These are phyloP conservation scores for Saturnispora sekii DNA, from an alignment of 805 yeast species.

Conservation along the genomic window DNA sequence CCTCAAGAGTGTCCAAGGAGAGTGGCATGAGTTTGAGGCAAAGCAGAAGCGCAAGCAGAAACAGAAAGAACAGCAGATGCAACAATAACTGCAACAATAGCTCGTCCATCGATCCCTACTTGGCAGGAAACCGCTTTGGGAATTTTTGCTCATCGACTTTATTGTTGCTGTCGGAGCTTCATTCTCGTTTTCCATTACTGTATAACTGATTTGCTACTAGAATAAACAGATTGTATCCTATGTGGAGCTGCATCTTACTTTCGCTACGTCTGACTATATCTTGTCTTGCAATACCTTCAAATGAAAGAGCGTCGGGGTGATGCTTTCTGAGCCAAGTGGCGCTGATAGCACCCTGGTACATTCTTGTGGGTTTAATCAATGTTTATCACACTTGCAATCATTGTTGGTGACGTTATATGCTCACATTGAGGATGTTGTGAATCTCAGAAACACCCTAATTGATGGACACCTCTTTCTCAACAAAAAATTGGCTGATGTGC, in stretches of 20 bases:
- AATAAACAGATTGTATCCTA: too few species aligned
- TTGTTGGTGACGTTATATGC: not conserved
- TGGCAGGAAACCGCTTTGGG: too few species aligned
- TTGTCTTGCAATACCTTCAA: too few species aligned
- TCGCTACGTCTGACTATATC: too few species aligned
- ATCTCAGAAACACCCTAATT: not conserved
- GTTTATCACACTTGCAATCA: not conserved
- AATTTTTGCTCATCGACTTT: too few species aligned
- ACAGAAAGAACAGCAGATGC: slow-evolving; percentile 15
- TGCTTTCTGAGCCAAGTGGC: not conserved
- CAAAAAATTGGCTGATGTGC: not conserved
- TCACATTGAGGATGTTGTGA: not conserved
- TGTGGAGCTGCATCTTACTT: too few species aligned
- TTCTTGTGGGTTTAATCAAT: slow-evolving; percentile 1
- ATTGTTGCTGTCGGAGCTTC: not conserved
- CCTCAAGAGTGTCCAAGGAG: slow-evolving; percentile 55
- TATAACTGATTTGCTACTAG: too few species aligned
- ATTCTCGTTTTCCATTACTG: too few species aligned
- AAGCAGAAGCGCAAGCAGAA: slow-evolving; percentile 53
- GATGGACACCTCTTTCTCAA: not conserved
- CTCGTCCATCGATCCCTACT: not conserved
- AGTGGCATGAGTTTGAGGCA: slow-evolving; percentile 97
- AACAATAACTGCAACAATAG: slow-evolving; percentile 48
- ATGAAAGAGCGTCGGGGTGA: not conserved
- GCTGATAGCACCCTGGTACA: not conserved